A percentile compares a stretch with the other conserved stretches of the same genome.
Evolutionary conservation across 306 rosid genomes (phyloP).

Genomic region (Sphenostylis stenocarpa): DNA sequence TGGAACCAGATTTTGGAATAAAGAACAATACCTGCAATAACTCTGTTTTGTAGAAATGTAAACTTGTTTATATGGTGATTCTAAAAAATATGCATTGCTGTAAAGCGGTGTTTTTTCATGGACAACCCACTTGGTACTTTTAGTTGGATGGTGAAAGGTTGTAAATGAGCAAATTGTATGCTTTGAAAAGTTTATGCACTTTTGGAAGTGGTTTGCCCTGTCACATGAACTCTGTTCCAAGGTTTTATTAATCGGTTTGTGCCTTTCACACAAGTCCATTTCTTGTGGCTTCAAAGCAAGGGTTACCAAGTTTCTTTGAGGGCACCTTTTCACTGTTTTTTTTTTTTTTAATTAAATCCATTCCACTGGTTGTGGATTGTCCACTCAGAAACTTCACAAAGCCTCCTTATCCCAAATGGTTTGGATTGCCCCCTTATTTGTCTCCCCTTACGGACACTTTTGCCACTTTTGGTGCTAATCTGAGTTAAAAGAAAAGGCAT

Average conservation of each 20-base stretch:
- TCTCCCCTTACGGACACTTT: slow-evolving; percentile 27
- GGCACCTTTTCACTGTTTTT: slow-evolving; percentile 38
- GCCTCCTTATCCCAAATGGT: slow-evolving; percentile 42
- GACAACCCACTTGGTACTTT: not conserved
- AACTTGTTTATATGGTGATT: slow-evolving; percentile 11
- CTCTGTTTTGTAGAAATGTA: not conserved
- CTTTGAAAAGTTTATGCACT: slow-evolving; percentile 45
- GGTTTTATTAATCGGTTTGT: slow-evolving; percentile 16
- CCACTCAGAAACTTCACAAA: slow-evolving; percentile 50
- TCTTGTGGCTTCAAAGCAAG: slow-evolving; percentile 29
- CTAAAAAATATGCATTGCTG: slow-evolving; percentile 30
- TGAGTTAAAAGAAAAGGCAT: slow-evolving; percentile 44
- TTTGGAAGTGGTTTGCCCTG: slow-evolving; percentile 38
- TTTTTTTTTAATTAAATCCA: slow-evolving; percentile 18
- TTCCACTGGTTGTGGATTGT: slow-evolving; percentile 50
- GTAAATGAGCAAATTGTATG: slow-evolving; percentile 23
- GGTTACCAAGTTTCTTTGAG: slow-evolving; percentile 15
- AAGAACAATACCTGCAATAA: not conserved
- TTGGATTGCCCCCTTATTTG: slow-evolving; percentile 31
- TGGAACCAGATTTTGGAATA: not conserved
- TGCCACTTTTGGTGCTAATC: slow-evolving; percentile 45
- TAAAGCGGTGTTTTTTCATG: not conserved
- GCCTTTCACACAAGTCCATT: slow-evolving; percentile 23
- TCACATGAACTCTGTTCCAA: slow-evolving; percentile 40
- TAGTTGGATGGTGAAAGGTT: slow-evolving; percentile 21